phyloP scores from a whole-genome alignment of 2,329 filamentous ascomycete genomes.

The Colletotrichum limetticola region DNA sequence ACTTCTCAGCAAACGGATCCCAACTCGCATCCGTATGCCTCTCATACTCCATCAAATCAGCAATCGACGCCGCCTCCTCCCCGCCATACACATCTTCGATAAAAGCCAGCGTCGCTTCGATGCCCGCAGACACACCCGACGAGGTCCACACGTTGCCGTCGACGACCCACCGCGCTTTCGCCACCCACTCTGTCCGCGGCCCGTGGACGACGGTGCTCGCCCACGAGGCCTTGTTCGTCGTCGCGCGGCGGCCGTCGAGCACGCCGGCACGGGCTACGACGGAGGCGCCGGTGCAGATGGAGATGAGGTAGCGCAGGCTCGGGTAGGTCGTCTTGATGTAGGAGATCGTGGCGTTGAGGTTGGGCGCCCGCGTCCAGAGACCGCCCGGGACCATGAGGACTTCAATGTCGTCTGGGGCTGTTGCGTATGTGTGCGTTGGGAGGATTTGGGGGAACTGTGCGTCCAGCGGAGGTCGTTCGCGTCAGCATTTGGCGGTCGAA shows the following conservation, averaged over 20 bases:
- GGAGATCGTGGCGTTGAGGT: conserved; percentile 36
- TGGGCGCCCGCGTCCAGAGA: conserved; percentile 38
- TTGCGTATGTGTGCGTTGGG: conserved; percentile 54
- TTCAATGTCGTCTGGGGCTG: conserved; percentile 56
- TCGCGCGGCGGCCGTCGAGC: conserved; percentile 63
- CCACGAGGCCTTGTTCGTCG: conserved; percentile 67
- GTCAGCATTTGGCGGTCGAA: neutral
- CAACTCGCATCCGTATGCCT: conserved; percentile 58
- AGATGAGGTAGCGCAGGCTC: conserved; percentile 59
- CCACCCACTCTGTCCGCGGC: conserved; percentile 60
- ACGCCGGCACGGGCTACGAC: conserved; percentile 62
- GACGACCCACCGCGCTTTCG: conserved; percentile 64
- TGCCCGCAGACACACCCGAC: conserved; percentile 68
- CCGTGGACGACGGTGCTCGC: conserved; percentile 49
- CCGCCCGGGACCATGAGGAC: conserved; percentile 68
- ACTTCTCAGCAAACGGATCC: conserved; percentile 57
- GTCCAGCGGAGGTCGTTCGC: neutral
- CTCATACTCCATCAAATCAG: conserved; percentile 67
- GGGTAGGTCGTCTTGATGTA: conserved; percentile 53
- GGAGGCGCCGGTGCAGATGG: conserved; percentile 67
- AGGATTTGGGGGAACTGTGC: conserved; percentile 31
- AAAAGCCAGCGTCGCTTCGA: conserved; percentile 70
- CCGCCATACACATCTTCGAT: conserved; percentile 64
- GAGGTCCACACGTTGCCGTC: conserved; percentile 70
- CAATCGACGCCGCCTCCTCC: conserved; percentile 57